Conservation (phyloP, 2,329 filamentous ascomycete species). For the Neofusicoccum cordaticola region DNA sequence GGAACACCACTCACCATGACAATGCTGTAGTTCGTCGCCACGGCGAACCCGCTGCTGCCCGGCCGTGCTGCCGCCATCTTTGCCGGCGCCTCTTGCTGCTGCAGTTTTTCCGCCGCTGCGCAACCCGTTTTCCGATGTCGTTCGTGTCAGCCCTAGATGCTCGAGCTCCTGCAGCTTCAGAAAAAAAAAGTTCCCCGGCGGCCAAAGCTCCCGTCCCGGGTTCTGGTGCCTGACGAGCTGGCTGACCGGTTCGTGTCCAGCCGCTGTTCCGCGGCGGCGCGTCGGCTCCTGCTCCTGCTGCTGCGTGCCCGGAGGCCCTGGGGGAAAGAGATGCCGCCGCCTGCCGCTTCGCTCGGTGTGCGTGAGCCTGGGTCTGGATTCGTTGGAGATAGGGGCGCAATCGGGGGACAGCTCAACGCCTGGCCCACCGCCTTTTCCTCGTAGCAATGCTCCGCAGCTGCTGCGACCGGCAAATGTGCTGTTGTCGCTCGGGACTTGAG, state of each 20-base stretch:
- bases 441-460: background rate
- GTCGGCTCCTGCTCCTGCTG: background rate
- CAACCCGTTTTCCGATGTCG: background rate
- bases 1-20: slow-evolving; percentile 15
- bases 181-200: background rate
- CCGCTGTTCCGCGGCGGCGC: background rate
- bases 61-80: background rate
- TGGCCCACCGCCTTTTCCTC: slow-evolving; percentile 3
- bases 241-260: slow-evolving; percentile 1
- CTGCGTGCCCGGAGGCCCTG: background rate
- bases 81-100: no score
- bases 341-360: background rate
- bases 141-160: background rate
- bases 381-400: slow-evolving; percentile 4
- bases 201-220: background rate
- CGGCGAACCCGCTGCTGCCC: slow-evolving; percentile 3
- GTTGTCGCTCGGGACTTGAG: background rate
- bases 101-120: background rate
- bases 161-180: no score
- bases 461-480: background rate
- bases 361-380: background rate
- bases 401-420: background rate
- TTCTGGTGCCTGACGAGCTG: background rate
- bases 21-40: slow-evolving; percentile 13
- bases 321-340: background rate